Base-by-base conservation (phyloP, 1,284 basidiomycete species). In the Austroboletus niveus region DNA sequence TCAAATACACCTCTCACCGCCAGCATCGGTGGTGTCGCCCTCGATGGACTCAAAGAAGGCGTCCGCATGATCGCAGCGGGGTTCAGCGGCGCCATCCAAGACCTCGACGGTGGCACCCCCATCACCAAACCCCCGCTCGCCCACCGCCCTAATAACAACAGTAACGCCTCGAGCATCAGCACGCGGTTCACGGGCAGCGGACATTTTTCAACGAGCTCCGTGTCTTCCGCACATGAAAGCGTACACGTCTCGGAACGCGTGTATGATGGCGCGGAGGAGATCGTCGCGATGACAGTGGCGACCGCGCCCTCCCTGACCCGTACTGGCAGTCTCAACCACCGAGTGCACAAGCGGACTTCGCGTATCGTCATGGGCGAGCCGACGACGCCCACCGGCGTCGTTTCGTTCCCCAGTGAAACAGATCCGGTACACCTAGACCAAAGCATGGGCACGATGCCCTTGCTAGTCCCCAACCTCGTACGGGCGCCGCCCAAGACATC, bases 11-110 rank as follows among this genome's bases (percentile, higher is more conserved):
- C 55, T 6, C 45, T 29, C 29, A 45, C 56, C 15, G 35, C 53
- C 0, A 50, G 57, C 17, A 50, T 59, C 3, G 60, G 64, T 34
- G 68, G 71, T 12, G 71, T 69, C 4, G 69, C 82, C 20, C 60
- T 87, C 0, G 81, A 80, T 48, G 83, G 82, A 1, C 75, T 88
- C 54, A 79, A 79, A 57, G 86, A 82, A 57, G 79, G 85, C n/a
- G 79, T 87, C 2, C 72, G 79, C 41, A 69, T 82, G 45, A 68
- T 84, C 38, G 71, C 75, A 7, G 74, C 78, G 0, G 78, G 79
- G 15, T 42, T 61, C 17, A 54, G 65, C 35, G 56, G 57, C 34
- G 57, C 56, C 54, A 50, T 54, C 32, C 49, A 57, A 3, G 57
- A 54, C 5, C 46, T 52, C 8, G 58, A 62, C 10, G 12, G 51